A percentile compares a stretch with the other conserved stretches of the same genome.
phyloP scores from a whole-genome alignment of 2,329 filamentous ascomycete species.

The Trichoderma citrinoviride region DNA sequence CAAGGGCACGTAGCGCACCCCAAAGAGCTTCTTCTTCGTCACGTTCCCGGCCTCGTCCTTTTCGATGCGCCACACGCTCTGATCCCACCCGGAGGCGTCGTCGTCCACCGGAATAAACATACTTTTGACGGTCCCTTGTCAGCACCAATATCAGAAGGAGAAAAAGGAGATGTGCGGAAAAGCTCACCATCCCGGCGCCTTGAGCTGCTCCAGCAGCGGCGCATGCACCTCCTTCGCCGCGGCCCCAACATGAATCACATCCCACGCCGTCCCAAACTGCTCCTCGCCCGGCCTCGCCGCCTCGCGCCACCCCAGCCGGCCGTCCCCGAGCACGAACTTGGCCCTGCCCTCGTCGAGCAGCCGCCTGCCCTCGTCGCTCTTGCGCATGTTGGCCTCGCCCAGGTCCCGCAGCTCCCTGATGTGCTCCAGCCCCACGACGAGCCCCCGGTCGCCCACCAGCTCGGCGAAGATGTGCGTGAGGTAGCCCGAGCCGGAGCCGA shows the following conservation, averaged over 20 bases:
- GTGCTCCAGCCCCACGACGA: conserved; percentile 73
- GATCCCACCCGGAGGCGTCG: conserved; percentile 43
- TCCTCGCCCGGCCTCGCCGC: conserved; percentile 46
- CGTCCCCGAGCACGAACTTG: conserved; percentile 73
- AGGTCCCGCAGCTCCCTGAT: conserved; percentile 62
- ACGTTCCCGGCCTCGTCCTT: conserved; percentile 66
- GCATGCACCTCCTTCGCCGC: conserved; percentile 72
- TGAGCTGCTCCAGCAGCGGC: conserved; percentile 72
- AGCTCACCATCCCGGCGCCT: conserved; percentile 64
- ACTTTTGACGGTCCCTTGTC: conserved; percentile 34
- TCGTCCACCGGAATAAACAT: conserved; percentile 77
- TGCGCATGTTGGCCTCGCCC: conserved; percentile 63
- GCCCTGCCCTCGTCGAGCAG: conserved; percentile 65
- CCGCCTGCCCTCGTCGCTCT: conserved; percentile 54
- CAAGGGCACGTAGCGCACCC: conserved; percentile 74
- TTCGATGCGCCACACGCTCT: conserved; percentile 72
- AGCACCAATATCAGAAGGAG: not conserved
- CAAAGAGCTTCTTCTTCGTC: conserved; percentile 60
- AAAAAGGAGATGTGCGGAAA: not conserved
- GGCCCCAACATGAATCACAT: conserved; percentile 94
- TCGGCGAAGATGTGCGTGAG: conserved; percentile 85
- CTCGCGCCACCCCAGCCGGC: conserved; percentile 58
- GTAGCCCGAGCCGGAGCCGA: conserved; percentile 77
- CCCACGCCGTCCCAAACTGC: conserved; percentile 61
- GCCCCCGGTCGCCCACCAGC: conserved; percentile 54